These are phyloP conservation scores for Cladosporium sp. DNA, from an alignment of 2,329 filamentous ascomycete genomes.

Conservation along the genomic window DNA sequence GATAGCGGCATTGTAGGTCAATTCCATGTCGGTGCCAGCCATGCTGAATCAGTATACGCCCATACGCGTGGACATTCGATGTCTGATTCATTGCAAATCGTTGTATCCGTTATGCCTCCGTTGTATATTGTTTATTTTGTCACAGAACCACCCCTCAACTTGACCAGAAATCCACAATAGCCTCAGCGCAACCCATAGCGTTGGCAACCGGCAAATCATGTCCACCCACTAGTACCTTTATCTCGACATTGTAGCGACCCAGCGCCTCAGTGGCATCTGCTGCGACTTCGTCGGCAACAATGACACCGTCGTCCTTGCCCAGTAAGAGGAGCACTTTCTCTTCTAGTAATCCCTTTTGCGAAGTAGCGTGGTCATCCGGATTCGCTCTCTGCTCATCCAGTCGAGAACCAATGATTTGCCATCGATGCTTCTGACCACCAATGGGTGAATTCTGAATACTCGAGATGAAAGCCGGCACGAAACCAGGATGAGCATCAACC, in stretches of 20 bases:
- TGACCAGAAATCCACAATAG: slow-evolving; percentile 31
- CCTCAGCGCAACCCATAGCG: slow-evolving; percentile 53
- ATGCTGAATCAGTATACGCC: too few species aligned
- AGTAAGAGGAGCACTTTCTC: slow-evolving; percentile 61
- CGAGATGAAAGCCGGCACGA: slow-evolving; percentile 65
- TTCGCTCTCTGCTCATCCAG: slow-evolving; percentile 40
- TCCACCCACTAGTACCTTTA: slow-evolving; percentile 56
- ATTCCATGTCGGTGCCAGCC: too few species aligned
- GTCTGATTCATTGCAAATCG: too few species aligned
- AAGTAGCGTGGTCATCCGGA: slow-evolving; percentile 15
- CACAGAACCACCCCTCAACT: too few species aligned
- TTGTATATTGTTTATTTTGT: background rate
- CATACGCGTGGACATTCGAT: too few species aligned
- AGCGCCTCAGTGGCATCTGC: slow-evolving; percentile 57
- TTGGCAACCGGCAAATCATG: slow-evolving; percentile 66
- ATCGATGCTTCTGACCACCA: slow-evolving; percentile 57
- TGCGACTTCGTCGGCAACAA: slow-evolving; percentile 59
- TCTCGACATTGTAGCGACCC: slow-evolving; percentile 53
- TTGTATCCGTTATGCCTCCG: background rate
- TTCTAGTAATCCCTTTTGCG: slow-evolving; percentile 32
- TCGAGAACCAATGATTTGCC: slow-evolving; percentile 52
- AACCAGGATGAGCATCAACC: slow-evolving; percentile 60
- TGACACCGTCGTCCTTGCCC: slow-evolving; percentile 61
- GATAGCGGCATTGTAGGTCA: too few species aligned
- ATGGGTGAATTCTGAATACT: slow-evolving; percentile 67